Conservation (phyloP, 257 asterid species). For the Oldenlandia corymbosa region DNA sequence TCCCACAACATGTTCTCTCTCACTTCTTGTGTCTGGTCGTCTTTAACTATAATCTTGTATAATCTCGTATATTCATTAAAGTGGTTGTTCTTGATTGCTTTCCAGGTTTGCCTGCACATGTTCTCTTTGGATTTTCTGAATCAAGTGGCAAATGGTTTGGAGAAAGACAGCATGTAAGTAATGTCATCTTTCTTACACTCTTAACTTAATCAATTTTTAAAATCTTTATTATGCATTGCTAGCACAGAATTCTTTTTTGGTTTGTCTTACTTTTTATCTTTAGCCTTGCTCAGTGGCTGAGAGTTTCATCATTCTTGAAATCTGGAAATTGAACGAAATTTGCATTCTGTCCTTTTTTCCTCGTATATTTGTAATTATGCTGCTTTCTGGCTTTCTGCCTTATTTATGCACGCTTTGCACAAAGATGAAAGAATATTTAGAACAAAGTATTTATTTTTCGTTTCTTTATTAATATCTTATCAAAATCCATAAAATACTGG, state of each 20-base stretch:
- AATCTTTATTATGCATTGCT: not conserved
- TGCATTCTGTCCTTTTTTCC: too few species aligned
- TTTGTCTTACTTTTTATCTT: not conserved
- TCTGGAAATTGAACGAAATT: not conserved
- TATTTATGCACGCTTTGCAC: too few species aligned
- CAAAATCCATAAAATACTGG: not conserved
- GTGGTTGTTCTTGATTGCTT: constrained; percentile 8
- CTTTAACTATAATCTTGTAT: too few species aligned
- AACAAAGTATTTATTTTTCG: not conserved
- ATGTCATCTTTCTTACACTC: constrained; percentile 1
- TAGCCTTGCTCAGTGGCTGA: not conserved
- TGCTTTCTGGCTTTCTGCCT: too few species aligned
- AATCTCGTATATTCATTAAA: not conserved
- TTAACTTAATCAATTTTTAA: not conserved
- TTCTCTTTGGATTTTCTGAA: constrained; percentile 85
- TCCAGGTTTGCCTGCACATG: constrained; percentile 97
- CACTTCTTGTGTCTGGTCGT: not conserved
- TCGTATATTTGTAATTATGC: too few species aligned
- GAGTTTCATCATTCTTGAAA: not conserved
- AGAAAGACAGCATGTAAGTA: constrained; percentile 94
- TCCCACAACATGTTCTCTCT: not conserved
- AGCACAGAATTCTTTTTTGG: not conserved
- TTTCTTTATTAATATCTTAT: too few species aligned
- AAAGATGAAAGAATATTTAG: not conserved
- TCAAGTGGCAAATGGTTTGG: constrained; percentile 93